Evolutionary conservation across 179 eudicot genomes (phyloP).

Genomic region (Spinacia oleracea): DNA sequence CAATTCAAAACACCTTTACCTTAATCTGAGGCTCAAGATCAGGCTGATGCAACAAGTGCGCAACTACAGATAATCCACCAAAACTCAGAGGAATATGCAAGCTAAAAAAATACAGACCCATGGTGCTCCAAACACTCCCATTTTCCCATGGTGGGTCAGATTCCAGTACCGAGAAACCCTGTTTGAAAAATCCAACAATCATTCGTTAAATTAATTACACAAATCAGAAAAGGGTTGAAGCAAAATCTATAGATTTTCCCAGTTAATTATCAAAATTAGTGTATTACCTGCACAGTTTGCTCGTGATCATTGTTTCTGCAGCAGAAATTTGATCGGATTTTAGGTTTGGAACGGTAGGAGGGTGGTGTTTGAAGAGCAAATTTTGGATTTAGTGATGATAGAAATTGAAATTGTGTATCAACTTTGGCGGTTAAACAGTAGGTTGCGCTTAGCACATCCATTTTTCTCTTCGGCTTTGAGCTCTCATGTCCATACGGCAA

Average conservation of each 20-base stretch:
- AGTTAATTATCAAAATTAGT: background rate
- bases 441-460: slow-evolving; percentile 4
- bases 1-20: slow-evolving; percentile 34
- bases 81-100: slow-evolving; percentile 85
- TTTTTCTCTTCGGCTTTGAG: background rate
- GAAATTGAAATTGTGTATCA: background rate
- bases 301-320: slow-evolving; percentile 28
- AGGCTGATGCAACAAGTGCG: slow-evolving; percentile 53
- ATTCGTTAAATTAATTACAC: background rate
- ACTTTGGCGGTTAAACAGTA: slow-evolving; percentile 14
- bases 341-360: background rate
- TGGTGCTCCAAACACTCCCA: slow-evolving; percentile 65
- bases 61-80: slow-evolving; percentile 72
- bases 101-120: slow-evolving; percentile 76
- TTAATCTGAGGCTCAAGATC: slow-evolving; percentile 56
- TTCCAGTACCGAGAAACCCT: slow-evolving; percentile 66
- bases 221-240: background rate
- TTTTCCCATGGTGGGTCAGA: slow-evolving; percentile 60
- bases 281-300: slow-evolving; percentile 17
- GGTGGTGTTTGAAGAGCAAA: background rate
- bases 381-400: slow-evolving; percentile 1
- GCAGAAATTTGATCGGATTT: slow-evolving; percentile 13
- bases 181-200: background rate
- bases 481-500: no score
- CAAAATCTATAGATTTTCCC: background rate